phyloP scores from a whole-genome alignment of 1,284 basidiomycete genomes.

The Sutorius eximius region DNA sequence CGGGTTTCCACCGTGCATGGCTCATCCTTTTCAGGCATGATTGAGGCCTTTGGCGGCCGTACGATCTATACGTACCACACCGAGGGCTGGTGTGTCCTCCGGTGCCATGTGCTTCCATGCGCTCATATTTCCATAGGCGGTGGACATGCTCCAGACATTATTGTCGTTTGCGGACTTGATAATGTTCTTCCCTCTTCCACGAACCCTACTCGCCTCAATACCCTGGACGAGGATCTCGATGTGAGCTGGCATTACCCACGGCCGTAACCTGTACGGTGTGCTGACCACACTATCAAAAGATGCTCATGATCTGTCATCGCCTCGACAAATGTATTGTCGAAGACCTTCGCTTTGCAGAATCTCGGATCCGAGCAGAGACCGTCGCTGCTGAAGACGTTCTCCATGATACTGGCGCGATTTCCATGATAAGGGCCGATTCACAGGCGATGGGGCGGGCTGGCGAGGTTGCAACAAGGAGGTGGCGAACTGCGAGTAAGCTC shows the following conservation, averaged over 20 bases:
- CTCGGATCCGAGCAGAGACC: constrained; percentile 94
- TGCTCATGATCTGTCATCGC: constrained; percentile 97
- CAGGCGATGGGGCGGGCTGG: constrained; percentile 99
- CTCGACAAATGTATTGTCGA: constrained; percentile 87
- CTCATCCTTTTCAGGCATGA: constrained; percentile 60
- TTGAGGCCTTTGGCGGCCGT: constrained; percentile 85
- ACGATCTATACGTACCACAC: constrained; percentile 99
- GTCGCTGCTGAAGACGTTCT: constrained; percentile 97
- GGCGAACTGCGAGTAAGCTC: constrained; percentile 98
- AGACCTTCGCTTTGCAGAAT: constrained; percentile 96
- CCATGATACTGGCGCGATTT: constrained; percentile 93
- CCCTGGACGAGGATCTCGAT: constrained; percentile 96
- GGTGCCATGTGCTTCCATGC: background rate
- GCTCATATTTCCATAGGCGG: constrained; percentile 57
- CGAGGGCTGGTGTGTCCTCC: constrained; percentile 78
- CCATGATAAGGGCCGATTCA: constrained; percentile 94
- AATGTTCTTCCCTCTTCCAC: constrained; percentile 98
- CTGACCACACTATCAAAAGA: constrained; percentile 47
- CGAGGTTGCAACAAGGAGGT: constrained; percentile 91
- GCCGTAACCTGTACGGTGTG: background rate
- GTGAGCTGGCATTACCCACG: constrained; percentile 54
- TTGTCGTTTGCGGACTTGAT: constrained; percentile 86
- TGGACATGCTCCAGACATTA: constrained; percentile 98
- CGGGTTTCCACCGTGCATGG: background rate
- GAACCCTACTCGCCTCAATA: constrained; percentile 97